phyloP scores from a whole-genome alignment of 768 basidiomycete genomes.

The Termitomyces sp. region DNA sequence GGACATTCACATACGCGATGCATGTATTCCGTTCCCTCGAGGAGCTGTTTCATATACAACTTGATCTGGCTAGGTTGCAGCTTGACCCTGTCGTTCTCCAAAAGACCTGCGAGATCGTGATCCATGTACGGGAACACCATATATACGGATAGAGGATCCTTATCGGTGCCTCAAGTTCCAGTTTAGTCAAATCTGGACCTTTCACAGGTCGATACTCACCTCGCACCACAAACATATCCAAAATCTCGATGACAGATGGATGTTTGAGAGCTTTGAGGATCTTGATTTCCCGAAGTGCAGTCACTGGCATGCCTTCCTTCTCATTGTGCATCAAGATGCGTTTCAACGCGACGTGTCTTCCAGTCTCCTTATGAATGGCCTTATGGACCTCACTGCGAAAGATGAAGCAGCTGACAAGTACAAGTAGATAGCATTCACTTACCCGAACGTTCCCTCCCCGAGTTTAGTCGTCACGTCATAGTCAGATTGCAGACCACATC shows the following conservation, averaged over 20 bases:
- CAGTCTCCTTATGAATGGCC: constrained; percentile 60
- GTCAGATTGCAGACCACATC: constrained; percentile 67
- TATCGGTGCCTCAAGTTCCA: constrained; percentile 46
- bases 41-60: constrained; percentile 90
- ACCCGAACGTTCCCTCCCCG: constrained; percentile 98
- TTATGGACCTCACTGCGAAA: constrained; percentile 81
- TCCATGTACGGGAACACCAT: constrained; percentile 99
- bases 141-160: constrained; percentile 79
- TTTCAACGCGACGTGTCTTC: constrained; percentile 77
- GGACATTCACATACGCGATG: constrained; percentile 62
- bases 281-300: constrained; percentile 94
- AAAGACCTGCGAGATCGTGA: constrained; percentile 91
- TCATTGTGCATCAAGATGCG: constrained; percentile 96
- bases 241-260: constrained; percentile 76
- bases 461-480: constrained; percentile 84
- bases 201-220: constrained; percentile 38
- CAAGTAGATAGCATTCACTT: constrained; percentile 25
- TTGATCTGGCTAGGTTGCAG: constrained; percentile 85
- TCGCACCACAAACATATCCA: constrained; percentile 89
- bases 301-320: constrained; percentile 95
- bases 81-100: constrained; percentile 88
- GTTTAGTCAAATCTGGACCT: neutral
- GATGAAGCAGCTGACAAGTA: constrained; percentile 1
- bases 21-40: constrained; percentile 96
- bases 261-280: constrained; percentile 89